Evolutionary conservation across 257 asterid genomes (phyloP), one percentile per base, ranked within the genome.

Genomic region (Avicennia marina): DNA sequence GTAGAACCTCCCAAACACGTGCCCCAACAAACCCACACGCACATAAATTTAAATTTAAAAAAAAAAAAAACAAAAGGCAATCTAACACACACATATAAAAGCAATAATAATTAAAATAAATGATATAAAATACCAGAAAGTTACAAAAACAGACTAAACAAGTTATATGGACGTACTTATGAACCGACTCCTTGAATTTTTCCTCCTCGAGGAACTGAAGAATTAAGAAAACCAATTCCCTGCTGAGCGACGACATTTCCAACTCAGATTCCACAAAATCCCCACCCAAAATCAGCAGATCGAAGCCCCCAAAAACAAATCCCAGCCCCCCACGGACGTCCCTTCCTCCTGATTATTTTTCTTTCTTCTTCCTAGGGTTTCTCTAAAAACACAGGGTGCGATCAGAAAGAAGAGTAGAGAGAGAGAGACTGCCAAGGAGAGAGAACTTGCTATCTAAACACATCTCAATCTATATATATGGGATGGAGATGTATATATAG

Each of bases 121-220:
- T 17, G 24, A 63, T 47, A 34, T 27, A 56, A 43, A 15, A 51
- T 34, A 40, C n/a, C n/a, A n/a, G n/a, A n/a, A n/a, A n/a, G n/a
- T n/a, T 31, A 49, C 29, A n/a, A 25, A 25, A 16, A 57, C 20
- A 18, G 11, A 18, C 16, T 25, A 43, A 40, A 62, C 13, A 4
- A 2, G 11, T 5, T 34, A 4, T 2, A 12, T 24, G 36, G 6
- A 34, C 11, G 40, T 75, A 85, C 98, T 65, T 90, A 72, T 90
- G 98, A 68, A 84, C 96, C 15, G 95, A 83, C 60, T 87, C 98
- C 76, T 90, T 90, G 76, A 87, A 90, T 79, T 90, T 90, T 77
- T 90, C 98, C 86, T 90, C 96, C 58, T 87, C 96, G 1, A 87
- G 91, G 64, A 90, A 90, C 78, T 90, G 98, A 53, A 90, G 96